Evolutionary conservation across 2,329 filamentous ascomycete species (phyloP).

Genomic region (Nothomitra cinnamomea): DNA sequence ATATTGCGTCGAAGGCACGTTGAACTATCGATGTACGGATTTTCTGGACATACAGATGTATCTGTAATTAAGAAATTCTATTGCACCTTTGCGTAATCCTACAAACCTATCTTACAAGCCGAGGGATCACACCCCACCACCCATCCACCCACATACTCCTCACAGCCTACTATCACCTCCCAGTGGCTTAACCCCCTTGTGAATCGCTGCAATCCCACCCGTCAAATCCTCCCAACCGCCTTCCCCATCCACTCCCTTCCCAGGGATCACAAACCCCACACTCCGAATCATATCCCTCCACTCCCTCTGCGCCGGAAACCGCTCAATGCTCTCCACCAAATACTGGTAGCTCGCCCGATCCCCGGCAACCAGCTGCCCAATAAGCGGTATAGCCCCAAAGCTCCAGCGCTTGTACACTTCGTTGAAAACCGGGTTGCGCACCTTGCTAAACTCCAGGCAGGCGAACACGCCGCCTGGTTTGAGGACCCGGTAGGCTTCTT

Average conservation of each 20-base stretch:
- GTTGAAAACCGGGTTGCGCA: conserved; percentile 59
- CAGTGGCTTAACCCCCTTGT: conserved; percentile 79
- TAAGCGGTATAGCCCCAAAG: conserved; percentile 83
- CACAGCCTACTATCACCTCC: not conserved
- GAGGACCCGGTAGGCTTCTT: conserved; percentile 72
- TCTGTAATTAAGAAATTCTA: too few relatives aligned
- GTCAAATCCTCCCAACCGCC: conserved; percentile 70
- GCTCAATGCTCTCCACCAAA: conserved; percentile 91
- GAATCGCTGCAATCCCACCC: conserved; percentile 83
- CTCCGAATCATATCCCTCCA: conserved; percentile 70
- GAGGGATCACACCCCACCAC: too few relatives aligned
- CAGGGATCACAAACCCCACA: conserved; percentile 69
- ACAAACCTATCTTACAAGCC: too few relatives aligned
- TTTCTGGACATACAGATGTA: not conserved
- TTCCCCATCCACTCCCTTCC: conserved; percentile 32
- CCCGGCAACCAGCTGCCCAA: conserved; percentile 85
- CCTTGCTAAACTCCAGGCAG: conserved; percentile 87
- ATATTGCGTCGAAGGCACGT: too few relatives aligned
- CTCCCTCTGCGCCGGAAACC: conserved; percentile 71
- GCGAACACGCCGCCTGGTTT: conserved; percentile 93
- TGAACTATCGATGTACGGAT: not conserved
- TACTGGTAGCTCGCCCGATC: conserved; percentile 97
- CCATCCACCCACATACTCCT: too few relatives aligned
- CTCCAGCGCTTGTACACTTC: conserved; percentile 89
- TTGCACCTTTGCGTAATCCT: too few relatives aligned